phyloP scores from a whole-genome alignment of 2,329 filamentous ascomycete genomes.

The Colletotrichum liriopes region DNA sequence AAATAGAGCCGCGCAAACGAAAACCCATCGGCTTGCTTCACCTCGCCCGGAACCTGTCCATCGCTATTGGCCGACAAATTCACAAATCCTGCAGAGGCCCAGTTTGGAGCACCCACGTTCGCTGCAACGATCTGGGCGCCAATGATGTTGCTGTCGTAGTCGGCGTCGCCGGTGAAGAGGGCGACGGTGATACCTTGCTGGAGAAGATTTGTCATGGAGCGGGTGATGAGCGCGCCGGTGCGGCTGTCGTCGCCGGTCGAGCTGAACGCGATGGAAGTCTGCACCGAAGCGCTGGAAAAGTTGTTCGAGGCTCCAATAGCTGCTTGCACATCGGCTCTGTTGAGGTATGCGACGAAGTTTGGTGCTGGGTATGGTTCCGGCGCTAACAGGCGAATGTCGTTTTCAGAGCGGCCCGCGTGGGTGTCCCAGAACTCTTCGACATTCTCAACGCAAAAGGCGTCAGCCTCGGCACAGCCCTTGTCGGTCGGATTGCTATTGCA shows the following conservation, averaged over 20 bases:
- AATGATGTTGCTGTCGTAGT: conserved; percentile 36
- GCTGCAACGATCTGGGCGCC: conserved; percentile 18
- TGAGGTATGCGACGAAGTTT: conserved; percentile 25
- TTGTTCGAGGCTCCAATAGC: conserved; percentile 32
- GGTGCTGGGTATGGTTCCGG: conserved; percentile 14
- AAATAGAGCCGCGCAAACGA: conserved; percentile 26
- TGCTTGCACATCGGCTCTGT: conserved; percentile 24
- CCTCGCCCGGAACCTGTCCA: conserved; percentile 29
- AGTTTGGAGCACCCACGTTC: conserved; percentile 17
- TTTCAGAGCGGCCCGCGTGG: conserved; percentile 17
- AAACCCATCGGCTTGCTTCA: conserved; percentile 30
- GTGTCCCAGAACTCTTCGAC: conserved; percentile 30
- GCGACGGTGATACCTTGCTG: conserved; percentile 26
- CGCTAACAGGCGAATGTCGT: conserved; percentile 13
- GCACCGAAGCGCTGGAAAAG: conserved; percentile 18
- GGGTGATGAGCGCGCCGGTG: conserved; percentile 11
- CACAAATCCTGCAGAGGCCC: conserved; percentile 25
- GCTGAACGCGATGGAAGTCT: conserved; percentile 9
- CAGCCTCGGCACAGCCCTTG: conserved; percentile 15
- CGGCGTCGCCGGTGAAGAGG: conserved; percentile 28
- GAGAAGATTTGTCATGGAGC: conserved; percentile 9
- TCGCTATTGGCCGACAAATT: conserved; percentile 25
- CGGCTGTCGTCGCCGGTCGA: conserved; percentile 35
- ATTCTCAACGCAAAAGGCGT: conserved; percentile 10
- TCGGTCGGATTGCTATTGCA: conserved; percentile 18